Evolutionary conservation across 2,329 filamentous ascomycete genomes (phyloP).

Genomic region (Macroventuria anomochaeta): DNA sequence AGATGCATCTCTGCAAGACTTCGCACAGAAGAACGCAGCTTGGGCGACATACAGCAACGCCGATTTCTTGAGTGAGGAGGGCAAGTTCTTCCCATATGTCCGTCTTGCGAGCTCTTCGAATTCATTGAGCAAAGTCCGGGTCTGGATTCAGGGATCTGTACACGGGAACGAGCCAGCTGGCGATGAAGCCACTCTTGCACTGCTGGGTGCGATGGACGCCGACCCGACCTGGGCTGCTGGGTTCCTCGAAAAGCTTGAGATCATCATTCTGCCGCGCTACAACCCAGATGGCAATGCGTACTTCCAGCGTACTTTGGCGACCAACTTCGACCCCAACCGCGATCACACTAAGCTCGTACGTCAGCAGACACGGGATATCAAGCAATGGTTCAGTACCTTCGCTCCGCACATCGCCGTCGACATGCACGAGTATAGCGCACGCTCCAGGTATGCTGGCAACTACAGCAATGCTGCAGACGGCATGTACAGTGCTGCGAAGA

Average conservation of each 20-base stretch:
- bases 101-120: constrained; percentile 32
- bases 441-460: constrained; percentile 32
- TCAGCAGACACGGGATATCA: constrained; percentile 46
- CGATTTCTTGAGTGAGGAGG: constrained; percentile 45
- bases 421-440: constrained; percentile 47
- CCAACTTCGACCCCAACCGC: constrained; percentile 48
- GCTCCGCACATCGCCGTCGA: constrained; percentile 46
- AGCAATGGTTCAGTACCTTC: constrained; percentile 39
- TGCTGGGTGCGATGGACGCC: constrained; percentile 45
- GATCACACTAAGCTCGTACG: constrained; percentile 48
- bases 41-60: constrained; percentile 41
- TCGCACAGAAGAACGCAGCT: constrained; percentile 40
- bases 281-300: constrained; percentile 48
- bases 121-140: constrained; percentile 36
- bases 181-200: constrained; percentile 44
- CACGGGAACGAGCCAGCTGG: constrained; percentile 50
- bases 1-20: constrained; percentile 35
- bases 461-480: constrained; percentile 47
- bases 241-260: constrained; percentile 44
- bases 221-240: constrained; percentile 41
- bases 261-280: constrained; percentile 46
- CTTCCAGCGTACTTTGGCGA: constrained; percentile 46
- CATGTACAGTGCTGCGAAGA: constrained; percentile 47
- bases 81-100: constrained; percentile 41
- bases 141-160: constrained; percentile 48